Evolutionary conservation across 164 flowering plant species (phyloP).

Genomic region (Litsea cubeba): DNA sequence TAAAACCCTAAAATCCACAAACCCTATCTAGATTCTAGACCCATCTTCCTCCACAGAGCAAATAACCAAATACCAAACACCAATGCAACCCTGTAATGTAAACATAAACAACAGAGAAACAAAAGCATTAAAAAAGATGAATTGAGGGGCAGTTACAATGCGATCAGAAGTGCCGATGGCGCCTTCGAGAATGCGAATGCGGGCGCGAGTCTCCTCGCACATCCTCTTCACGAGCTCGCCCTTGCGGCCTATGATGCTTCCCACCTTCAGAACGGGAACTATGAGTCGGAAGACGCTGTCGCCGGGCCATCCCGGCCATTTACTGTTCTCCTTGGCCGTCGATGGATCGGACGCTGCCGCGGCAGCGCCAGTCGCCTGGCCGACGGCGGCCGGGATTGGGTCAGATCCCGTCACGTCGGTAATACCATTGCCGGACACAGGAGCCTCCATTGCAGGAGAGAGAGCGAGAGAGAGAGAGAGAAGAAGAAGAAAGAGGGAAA

Average conservation of each 20-base stretch:
- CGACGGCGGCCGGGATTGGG: not conserved
- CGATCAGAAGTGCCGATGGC: slow-evolving; percentile 67
- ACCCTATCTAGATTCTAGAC: too few species aligned
- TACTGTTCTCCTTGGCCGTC: slow-evolving; percentile 13
- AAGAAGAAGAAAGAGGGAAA: not conserved
- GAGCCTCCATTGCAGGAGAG: slow-evolving; percentile 3
- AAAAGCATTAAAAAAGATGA: not conserved
- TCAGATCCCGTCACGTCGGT: not conserved
- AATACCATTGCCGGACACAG: not conserved
- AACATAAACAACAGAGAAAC: too few species aligned
- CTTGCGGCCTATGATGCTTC: slow-evolving; percentile 86
- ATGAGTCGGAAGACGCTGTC: slow-evolving; percentile 68
- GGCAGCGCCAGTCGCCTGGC: slow-evolving; percentile 2
- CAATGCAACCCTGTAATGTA: too few species aligned
- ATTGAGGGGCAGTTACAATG: slow-evolving; percentile 38
- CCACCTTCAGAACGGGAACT: slow-evolving; percentile 82
- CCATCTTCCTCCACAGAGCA: too few species aligned
- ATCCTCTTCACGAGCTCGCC: slow-evolving; percentile 90
- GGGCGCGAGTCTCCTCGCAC: slow-evolving; percentile 86
- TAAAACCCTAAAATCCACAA: too few species aligned
- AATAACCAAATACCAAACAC: too few species aligned
- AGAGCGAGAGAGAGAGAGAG: slow-evolving; percentile 1
- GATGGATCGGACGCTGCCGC: not conserved
- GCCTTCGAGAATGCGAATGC: slow-evolving; percentile 82
- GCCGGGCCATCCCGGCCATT: slow-evolving; percentile 99